phyloP scores from a whole-genome alignment of 176 grass and related monocot species.

The Phoenix roebelenii region DNA sequence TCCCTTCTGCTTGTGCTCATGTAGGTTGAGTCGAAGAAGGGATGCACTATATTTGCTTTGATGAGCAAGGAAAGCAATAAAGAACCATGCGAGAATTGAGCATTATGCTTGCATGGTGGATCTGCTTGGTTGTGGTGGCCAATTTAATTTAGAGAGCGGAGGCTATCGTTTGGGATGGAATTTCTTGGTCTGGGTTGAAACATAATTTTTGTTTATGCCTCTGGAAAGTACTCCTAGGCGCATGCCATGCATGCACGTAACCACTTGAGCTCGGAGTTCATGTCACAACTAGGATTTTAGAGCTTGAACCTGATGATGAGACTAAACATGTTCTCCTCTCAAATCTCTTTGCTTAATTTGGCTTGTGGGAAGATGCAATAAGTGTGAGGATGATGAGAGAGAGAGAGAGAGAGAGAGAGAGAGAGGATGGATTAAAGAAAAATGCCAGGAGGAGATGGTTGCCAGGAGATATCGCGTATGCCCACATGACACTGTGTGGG shows the following conservation, averaged over 20 bases:
- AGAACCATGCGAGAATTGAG: not conserved
- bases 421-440: conserved; percentile 8
- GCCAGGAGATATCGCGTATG: conserved; percentile 9
- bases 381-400: conserved; percentile 2
- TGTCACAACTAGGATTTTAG: not conserved
- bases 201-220: conserved; percentile 1
- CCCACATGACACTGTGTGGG: not conserved
- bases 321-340: conserved; percentile 13
- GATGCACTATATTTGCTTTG: not conserved
- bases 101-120: conserved; percentile 18
- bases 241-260: conserved; percentile 10
- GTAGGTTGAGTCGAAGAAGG: conserved; percentile 9
- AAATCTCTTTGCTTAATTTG: conserved; percentile 11
- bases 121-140: conserved; percentile 14
- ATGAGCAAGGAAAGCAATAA: not conserved
- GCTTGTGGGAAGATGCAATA: conserved; percentile 17
- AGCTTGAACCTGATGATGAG: not conserved
- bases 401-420: conserved; percentile 2
- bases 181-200: not conserved
- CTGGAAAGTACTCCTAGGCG: conserved; percentile 9
- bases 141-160: not conserved
- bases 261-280: conserved; percentile 5
- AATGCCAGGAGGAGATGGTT: conserved; percentile 2
- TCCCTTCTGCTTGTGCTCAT: not conserved
- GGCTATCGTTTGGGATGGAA: not conserved